Base-by-base conservation (phyloP, 306 rosid genomes). In the Malus sieversii region DNA sequence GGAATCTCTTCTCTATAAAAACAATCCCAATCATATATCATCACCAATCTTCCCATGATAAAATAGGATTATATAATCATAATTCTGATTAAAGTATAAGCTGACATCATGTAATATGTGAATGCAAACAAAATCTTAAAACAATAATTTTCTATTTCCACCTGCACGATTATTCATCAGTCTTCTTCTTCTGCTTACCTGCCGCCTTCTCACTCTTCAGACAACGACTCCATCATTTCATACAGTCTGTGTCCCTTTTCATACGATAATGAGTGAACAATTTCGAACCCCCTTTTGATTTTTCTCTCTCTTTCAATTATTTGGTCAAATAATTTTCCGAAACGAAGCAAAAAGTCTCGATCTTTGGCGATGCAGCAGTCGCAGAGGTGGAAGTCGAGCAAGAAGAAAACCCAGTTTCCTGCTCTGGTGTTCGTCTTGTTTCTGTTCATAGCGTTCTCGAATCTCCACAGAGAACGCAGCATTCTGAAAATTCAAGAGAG, bases 371-470 rank as follows among this genome's bases (percentile, higher is more conserved):
- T 86, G 93, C 92, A 85, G 55, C 55, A 15, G 20, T 48, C 3
- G 20, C 55, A 48, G 55, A 15, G 55, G 55, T 48, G 55, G 84
- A 85, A 81, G 44, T 91, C 91, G 96, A 86, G 53, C 85, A 85
- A 79, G 67, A 90, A 92, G 88, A 95, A 85, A 81, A 42, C 85
- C 77, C 92, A 87, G 11, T 66, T 89, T 4, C 96, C 92, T 72
- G 35, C 89, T 29, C 84, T 96, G 14, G 86, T 80, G 19, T 66
- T 88, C 61, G 65, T 89, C 73, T 81, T 89, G 48, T 58, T 92
- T 53, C 20, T 83, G 66, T 84, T 96, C 83, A 65, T 92, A 79
- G 84, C 84, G 4, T 27, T 92, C 64, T 83, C 90, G n/a, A 87
- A 87, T 67, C 89, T 95, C 29, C 93, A 92, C 82, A 80, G 75